Percentiles rank a stretch among this genome's conserved stretches.
phyloP scores from a whole-genome alignment of 2,329 filamentous ascomycete genomes.

The Neonectria magnoliae region DNA sequence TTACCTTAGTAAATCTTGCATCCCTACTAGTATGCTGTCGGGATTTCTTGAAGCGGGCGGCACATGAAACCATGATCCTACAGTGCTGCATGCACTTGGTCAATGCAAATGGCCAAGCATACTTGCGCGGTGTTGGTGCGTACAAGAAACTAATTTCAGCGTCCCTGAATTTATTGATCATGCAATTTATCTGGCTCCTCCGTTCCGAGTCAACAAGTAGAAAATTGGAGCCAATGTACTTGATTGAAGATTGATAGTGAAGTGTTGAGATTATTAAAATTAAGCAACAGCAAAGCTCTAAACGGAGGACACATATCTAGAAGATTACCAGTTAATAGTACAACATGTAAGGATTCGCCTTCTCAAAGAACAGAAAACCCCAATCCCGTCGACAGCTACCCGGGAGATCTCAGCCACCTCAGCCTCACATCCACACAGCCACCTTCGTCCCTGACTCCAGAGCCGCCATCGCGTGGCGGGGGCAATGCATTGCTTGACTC shows the following conservation, averaged over 20 bases:
- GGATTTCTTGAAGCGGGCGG: neutral
- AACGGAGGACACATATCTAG: neutral
- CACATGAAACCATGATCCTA: neutral
- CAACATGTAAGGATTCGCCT: neutral
- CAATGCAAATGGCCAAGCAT: neutral
- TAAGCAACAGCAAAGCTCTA: neutral
- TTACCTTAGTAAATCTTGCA: no score
- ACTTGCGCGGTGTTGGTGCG: no score
- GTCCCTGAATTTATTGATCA: no score
- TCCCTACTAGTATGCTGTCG: no score
- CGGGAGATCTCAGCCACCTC: neutral
- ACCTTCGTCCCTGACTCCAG: neutral
- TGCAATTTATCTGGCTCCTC: no score
- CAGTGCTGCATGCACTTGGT: neutral
- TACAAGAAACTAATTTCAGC: no score
- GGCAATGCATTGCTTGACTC: neutral
- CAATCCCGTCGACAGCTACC: neutral
- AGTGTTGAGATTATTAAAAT: neutral
- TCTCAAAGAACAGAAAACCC: neutral
- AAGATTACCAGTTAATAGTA: neutral
- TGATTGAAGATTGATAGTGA: no score
- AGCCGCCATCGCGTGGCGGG: neutral
- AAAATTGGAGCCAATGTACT: no score
- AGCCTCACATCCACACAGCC: neutral
- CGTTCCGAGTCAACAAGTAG: no score